Conservation (phyloP, 176 grass and related monocot species). For the barley (Hordeum vulgare) region MorexV3_pseudomolecules_assembly NC_058523.1:92032439-92032938, state of each 20-base stretch:
- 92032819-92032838: no score
- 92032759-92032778: neutral
- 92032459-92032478: no score
- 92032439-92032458: no score
- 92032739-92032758: neutral
- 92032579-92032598: constrained; percentile 48
- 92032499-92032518: constrained; percentile 63
- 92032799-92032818: no score
- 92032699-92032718: no score
- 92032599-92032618: neutral
- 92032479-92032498: neutral
- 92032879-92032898: no score
- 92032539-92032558: constrained; percentile 38
- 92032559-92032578: constrained; percentile 46
- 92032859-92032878: no score
- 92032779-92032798: neutral
- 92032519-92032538: constrained; percentile 61
- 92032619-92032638: neutral
- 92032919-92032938: no score
- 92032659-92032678: neutral
- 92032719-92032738: neutral
- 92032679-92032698: no score
- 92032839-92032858: no score
- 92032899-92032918: no score
- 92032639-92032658: neutral